These are phyloP conservation scores for Wickerhamomyces silvicola DNA, from an alignment of 805 yeast genomes.

Conservation along the genomic window DNA sequence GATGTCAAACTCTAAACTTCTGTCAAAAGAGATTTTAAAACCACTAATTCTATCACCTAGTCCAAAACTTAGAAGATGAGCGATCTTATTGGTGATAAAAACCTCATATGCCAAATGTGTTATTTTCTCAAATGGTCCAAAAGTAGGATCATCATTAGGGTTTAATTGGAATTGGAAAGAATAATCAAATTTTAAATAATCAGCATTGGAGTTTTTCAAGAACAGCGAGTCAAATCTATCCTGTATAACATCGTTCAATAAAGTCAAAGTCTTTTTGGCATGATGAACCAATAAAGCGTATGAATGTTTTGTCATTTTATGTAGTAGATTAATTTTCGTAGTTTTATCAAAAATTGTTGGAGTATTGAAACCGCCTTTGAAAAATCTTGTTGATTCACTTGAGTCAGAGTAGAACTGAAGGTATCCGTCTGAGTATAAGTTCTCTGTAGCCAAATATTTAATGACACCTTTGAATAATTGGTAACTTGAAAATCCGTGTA, in stretches of 20 bases:
- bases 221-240: conserved; percentile 82
- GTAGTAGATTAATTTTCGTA: conserved; percentile 70
- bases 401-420: conserved; percentile 54
- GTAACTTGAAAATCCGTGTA: conserved; percentile 87
- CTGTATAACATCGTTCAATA: conserved; percentile 70
- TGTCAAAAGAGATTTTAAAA: conserved; percentile 28
- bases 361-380: conserved; percentile 57
- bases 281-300: conserved; percentile 54
- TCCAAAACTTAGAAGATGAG: conserved; percentile 49
- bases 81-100: conserved; percentile 54
- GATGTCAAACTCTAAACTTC: conserved; percentile 25
- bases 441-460: conserved; percentile 75
- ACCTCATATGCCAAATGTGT: conserved; percentile 65
- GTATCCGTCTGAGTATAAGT: conserved; percentile 56
- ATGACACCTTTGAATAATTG: conserved; percentile 89
- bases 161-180: conserved; percentile 42
- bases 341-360: conserved; percentile 75
- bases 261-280: conserved; percentile 60
- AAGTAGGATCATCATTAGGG: conserved; percentile 34
- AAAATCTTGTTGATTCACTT: conserved; percentile 28
- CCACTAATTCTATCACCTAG: conserved; percentile 41
- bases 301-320: conserved; percentile 71
- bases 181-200: conserved; percentile 61
- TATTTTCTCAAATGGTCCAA: conserved; percentile 67
- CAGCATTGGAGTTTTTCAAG: conserved; percentile 49